Conservation (phyloP, 2,329 filamentous ascomycete species). For the Exophiala sp. region DNA sequence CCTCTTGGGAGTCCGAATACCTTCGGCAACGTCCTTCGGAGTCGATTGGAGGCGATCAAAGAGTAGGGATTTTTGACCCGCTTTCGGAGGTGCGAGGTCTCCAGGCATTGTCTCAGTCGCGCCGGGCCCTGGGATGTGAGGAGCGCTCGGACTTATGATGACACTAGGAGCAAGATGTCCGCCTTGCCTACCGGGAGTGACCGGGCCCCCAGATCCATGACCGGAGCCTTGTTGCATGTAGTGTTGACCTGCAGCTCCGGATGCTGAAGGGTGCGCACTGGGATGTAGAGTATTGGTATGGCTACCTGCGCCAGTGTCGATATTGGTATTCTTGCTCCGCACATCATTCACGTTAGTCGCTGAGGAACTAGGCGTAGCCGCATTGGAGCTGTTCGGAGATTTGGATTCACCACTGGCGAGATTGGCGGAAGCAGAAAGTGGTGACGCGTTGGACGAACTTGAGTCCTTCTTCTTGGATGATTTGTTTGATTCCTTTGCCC, state of each 20-base stretch:
- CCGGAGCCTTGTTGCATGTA: conserved; percentile 34
- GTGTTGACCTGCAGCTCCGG: conserved; percentile 34
- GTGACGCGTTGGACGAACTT: conserved; percentile 67
- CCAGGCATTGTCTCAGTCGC: conserved; percentile 97
- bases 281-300: conserved; percentile 23
- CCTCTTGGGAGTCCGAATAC: conserved; percentile 87
- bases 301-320: conserved; percentile 40
- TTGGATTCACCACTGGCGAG: conserved; percentile 40
- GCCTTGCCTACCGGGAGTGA: conserved; percentile 59
- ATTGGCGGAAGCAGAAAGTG: conserved; percentile 53
- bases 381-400: conserved; percentile 56
- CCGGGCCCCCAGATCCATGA: conserved; percentile 45
- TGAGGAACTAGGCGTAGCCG: conserved; percentile 78
- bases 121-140: conserved; percentile 90
- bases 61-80: conserved; percentile 79
- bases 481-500: conserved; percentile 81
- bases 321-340: conserved; percentile 65
- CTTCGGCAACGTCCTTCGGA: conserved; percentile 93
- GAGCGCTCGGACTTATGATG: conserved; percentile 88
- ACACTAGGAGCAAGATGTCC: conserved; percentile 72
- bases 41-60: conserved; percentile 87
- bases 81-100: conserved; percentile 89
- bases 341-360: conserved; percentile 79
- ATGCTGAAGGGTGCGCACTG: conserved; percentile 28
- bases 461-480: conserved; percentile 61